These are phyloP conservation scores for Alternaria arborescens DNA, from an alignment of 2,329 filamentous ascomycete genomes.

Conservation along the genomic window DNA sequence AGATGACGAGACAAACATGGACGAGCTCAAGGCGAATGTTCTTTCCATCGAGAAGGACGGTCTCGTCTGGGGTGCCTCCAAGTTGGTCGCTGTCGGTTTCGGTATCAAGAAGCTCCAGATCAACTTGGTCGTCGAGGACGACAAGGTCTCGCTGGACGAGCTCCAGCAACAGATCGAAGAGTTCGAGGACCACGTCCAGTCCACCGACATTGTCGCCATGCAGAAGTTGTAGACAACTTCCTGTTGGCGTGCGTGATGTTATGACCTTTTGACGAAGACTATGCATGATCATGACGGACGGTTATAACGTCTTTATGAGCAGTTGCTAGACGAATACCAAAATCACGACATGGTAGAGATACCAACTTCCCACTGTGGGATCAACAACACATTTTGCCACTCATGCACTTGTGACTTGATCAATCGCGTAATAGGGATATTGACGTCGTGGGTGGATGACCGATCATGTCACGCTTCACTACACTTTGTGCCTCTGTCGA, in stretches of 20 bases:
- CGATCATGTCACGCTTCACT: not conserved
- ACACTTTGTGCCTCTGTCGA: not conserved
- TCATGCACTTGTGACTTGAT: constrained; percentile 11
- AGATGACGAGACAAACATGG: constrained; percentile 96
- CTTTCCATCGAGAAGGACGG: constrained; percentile 88
- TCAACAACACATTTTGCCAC: constrained; percentile 15
- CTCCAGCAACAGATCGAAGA: constrained; percentile 86
- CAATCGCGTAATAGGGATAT: not conserved
- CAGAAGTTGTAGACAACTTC: constrained; percentile 50
- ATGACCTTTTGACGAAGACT: constrained; percentile 26
- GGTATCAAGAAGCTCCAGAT: constrained; percentile 99
- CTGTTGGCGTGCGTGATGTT: constrained; percentile 11
- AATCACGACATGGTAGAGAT: constrained; percentile 37
- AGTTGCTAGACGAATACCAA: constrained; percentile 36
- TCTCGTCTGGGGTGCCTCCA: constrained; percentile 93
- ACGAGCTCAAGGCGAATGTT: constrained; percentile 79
- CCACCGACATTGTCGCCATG: constrained; percentile 79
- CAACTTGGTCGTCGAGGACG: constrained; percentile 96
- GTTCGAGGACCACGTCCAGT: constrained; percentile 96
- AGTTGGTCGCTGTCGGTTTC: constrained; percentile 90
- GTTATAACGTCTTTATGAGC: constrained; percentile 48
- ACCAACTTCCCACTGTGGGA: constrained; percentile 30
- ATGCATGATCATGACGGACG: constrained; percentile 35
- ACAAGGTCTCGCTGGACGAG: constrained; percentile 88
- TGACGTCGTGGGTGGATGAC: not conserved